Base-by-base conservation (phyloP, 2,329 filamentous ascomycete species). In the Colletotrichum sp. region DNA sequence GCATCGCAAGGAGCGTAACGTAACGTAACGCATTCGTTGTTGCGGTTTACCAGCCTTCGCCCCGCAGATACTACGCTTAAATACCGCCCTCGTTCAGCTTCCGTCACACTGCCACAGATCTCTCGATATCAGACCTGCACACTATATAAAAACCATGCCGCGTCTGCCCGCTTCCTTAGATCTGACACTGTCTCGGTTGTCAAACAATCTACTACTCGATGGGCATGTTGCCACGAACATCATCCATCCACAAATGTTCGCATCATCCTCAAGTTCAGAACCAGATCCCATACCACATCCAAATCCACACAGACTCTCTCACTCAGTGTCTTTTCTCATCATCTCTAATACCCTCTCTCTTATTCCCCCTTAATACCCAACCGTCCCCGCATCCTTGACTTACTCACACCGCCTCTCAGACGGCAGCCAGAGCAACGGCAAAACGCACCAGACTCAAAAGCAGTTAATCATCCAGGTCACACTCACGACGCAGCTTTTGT, bases 61-160 rank as follows among this genome's bases (percentile, higher is more conserved):
- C 3, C 11, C 6, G 3, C 3, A 22, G n/a, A 49, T 49, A 13
- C 9, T 13, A 1, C 1, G 39, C 39, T 8, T n/a, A 49, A 1
- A 22, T 49, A 49, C 11, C 6, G 0, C n/a, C 44, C 44, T 49
- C 19, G 19, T 49, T 49, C 44, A 49, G 0, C 19, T 12, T 13
- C n/a, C 1, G 1, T 13, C n/a, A 6, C 3, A 49, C 0, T 49
- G 19, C 0, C n/a, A 49, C 44, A 49, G n/a, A 49, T 0, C 11
- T 22, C 4, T 0, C 19, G 11, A 11, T 49, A 1, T n/a, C n/a
- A 7, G 6, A 49, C 19, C 1, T 1, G 9, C 19, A 12, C 4
- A 3, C 19, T 19, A 1, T 49, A 49, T 49, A 22, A 49, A 49
- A 49, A 2, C 44, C n/a, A 6, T 1, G 3, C 9, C 11, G 4